Evolutionary conservation across 306 rosid genomes (phyloP).

Genomic region (Amphicarpaea edgeworthii): DNA sequence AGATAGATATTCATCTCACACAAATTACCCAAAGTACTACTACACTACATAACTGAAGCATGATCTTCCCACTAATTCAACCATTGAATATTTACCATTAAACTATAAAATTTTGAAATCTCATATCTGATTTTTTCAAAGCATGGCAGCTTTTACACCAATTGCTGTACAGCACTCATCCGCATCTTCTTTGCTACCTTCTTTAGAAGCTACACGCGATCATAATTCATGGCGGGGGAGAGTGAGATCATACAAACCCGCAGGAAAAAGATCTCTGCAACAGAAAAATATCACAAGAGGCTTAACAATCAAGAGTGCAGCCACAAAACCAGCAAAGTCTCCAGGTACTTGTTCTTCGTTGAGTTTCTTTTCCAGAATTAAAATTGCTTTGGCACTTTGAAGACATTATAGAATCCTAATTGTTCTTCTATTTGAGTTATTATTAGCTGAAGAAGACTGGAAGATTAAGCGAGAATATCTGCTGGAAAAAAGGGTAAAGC

Average conservation of each 20-base stretch:
- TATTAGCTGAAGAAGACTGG: slow-evolving; percentile 98
- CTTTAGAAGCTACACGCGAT: slow-evolving; percentile 56
- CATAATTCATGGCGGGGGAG: slow-evolving; percentile 51
- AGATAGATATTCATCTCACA: slow-evolving; percentile 29
- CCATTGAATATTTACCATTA: slow-evolving; percentile 10
- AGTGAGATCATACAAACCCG: slow-evolving; percentile 52
- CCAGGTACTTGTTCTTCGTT: slow-evolving; percentile 79
- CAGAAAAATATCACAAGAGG: slow-evolving; percentile 50
- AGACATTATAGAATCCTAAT: slow-evolving; percentile 32
- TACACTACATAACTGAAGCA: slow-evolving; percentile 18
- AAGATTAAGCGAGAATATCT: slow-evolving; percentile 78
- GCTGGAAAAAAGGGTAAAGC: slow-evolving; percentile 74
- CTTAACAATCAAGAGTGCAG: slow-evolving; percentile 67
- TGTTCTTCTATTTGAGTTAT: slow-evolving; percentile 43
- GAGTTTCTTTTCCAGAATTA: background rate
- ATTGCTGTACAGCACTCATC: slow-evolving; percentile 59
- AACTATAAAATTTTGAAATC: slow-evolving; percentile 9
- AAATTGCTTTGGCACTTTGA: slow-evolving; percentile 22
- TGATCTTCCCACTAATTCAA: slow-evolving; percentile 39
- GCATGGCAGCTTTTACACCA: slow-evolving; percentile 73
- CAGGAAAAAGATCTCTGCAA: slow-evolving; percentile 48
- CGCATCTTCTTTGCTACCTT: slow-evolving; percentile 55
- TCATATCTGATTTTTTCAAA: slow-evolving; percentile 38
- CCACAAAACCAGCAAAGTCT: slow-evolving; percentile 83
- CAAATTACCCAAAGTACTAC: slow-evolving; percentile 18